Base-by-base conservation (phyloP, 2,329 filamentous ascomycete genomes). In the Aureobasidium sp. region DNA sequence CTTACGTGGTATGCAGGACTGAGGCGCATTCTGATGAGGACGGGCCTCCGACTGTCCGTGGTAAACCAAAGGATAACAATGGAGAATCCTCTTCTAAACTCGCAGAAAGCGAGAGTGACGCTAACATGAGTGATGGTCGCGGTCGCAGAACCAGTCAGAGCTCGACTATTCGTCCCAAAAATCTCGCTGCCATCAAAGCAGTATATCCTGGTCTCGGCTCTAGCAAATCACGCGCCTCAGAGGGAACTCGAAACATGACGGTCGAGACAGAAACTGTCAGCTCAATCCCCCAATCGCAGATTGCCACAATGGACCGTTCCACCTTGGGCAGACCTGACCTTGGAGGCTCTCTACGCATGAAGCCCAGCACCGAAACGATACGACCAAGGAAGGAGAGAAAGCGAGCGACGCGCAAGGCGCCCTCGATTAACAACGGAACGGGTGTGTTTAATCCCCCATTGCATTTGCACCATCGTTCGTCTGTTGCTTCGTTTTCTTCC, bases 201-300 rank as follows among this genome's bases (percentile, higher is more conserved):
- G 90, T 90, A 9, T 85, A 86, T 54, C 82, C 88, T 39, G 87
- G 86, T 64, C 82, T 89, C 44, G 78, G 78, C 57, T 76, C 77
- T 61, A 77, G 80, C 61, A 90, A 91, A 70, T 80, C 83, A 37
- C 90, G 92, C 71, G 78, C 76, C 11, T 78, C 81, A 57, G 90
- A 96, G 71, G 86, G 85, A n/a, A 88, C 89, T 39, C 86, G 88
- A 70, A 94, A 90, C 68, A 97, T 99, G 91, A 97, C 91, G 10
- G 93, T 97, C 14, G 94, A 99, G 77, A 97, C 94, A 0, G 94
- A 99, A 75, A 96, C 92, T 0, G 94, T 99, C 41, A 88, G 85
- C 47, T 96, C 92, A 3, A 89, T 97, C 60, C 91, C 92, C 11
- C 92, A 96, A 70, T 83, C 92, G 32, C 85, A 88, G 10, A 79